Evolutionary conservation across 768 basidiomycete genomes (phyloP).

Genomic region (Panellus pusillus): DNA sequence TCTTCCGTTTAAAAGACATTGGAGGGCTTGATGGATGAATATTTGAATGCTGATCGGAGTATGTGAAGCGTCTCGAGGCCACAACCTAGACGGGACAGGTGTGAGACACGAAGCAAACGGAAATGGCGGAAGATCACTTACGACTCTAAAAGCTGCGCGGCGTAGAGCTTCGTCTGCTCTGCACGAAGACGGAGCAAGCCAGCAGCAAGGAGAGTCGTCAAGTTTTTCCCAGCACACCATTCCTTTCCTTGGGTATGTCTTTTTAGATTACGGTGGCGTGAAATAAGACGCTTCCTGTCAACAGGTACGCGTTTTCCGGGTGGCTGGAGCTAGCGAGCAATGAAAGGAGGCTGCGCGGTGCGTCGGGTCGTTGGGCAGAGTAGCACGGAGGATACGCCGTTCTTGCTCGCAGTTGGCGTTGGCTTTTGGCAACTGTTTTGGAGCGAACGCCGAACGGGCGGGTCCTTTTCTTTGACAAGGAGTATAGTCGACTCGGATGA

Average conservation of each 20-base stretch:
- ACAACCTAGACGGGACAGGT: conserved; percentile 7
- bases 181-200: conserved; percentile 2
- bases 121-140: conserved; percentile 8
- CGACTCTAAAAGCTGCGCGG: conserved; percentile 28
- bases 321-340: conserved; percentile 28
- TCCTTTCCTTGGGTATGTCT: too few relatives aligned
- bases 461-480: too few relatives aligned
- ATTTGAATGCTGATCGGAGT: too few relatives aligned
- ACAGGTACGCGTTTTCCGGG: conserved; percentile 21
- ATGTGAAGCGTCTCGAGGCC: conserved; percentile 20
- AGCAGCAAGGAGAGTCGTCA: conserved; percentile 7
- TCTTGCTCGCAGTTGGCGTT: too few relatives aligned
- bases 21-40: conserved; percentile 26
- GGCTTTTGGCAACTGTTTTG: too few relatives aligned
- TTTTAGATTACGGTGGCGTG: too few relatives aligned
- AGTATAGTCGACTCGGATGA: too few relatives aligned
- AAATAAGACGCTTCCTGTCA: conserved; percentile 21
- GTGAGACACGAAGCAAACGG: not conserved
- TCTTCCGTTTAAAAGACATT: conserved; percentile 21
- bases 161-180: conserved; percentile 21
- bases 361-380: too few relatives aligned
- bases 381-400: too few relatives aligned
- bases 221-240: conserved; percentile 22
- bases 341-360: too few relatives aligned
- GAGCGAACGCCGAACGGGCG: too few relatives aligned